These are phyloP conservation scores for Arxiozyma slooffiae DNA, from an alignment of 1,139 yeast genomes.

Conservation along the genomic window DNA sequence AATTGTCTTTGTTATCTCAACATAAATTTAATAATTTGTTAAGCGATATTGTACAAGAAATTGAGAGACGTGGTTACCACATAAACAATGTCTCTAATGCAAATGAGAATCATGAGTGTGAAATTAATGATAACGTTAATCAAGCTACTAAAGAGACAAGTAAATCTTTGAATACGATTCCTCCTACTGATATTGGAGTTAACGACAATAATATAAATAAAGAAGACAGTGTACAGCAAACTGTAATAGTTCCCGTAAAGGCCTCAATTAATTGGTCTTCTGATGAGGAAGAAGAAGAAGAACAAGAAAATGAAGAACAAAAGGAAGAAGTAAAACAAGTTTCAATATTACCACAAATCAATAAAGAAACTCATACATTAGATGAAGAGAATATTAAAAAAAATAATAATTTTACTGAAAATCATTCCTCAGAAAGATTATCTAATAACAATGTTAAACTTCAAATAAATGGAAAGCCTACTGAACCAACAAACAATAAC, in stretches of 20 bases:
- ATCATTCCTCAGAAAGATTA: neutral
- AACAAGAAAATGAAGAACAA: slow-evolving; percentile 5
- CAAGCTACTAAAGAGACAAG: neutral
- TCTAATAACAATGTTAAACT: neutral
- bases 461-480: neutral
- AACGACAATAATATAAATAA: slow-evolving; percentile 3
- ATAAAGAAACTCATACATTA: neutral
- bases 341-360: neutral
- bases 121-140: neutral
- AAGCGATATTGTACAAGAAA: slow-evolving; percentile 81
- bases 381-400: too few relatives aligned
- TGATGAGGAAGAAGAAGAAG: slow-evolving; percentile 53
- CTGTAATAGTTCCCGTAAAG: slow-evolving; percentile 63
- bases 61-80: slow-evolving; percentile 63
- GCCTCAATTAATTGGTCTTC: slow-evolving; percentile 76
- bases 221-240: slow-evolving; percentile 35
- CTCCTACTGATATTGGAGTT: neutral
- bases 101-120: neutral
- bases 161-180: neutral
- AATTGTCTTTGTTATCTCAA: slow-evolving; percentile 73
- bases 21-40: slow-evolving; percentile 81
- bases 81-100: neutral
- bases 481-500: neutral
- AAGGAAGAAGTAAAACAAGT: neutral
- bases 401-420: too few relatives aligned